Percentiles rank a stretch among this genome's conserved stretches.
phyloP scores from a whole-genome alignment of 1,284 basidiomycete species.

The Rhizopogon parksii region DNA sequence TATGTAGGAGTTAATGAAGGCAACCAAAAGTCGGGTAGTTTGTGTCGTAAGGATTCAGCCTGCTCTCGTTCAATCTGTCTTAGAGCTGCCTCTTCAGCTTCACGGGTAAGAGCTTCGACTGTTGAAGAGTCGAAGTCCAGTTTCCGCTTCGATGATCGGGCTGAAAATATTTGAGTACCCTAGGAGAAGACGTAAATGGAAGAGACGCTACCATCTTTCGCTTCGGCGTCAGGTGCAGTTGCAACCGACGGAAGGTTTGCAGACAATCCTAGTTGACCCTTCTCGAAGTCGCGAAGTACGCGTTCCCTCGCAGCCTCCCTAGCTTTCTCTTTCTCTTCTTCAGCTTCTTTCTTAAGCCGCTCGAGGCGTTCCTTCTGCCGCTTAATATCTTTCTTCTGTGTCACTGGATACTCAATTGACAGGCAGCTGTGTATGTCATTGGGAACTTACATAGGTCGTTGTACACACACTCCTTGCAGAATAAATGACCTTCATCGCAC shows the following conservation, averaged over 20 bases:
- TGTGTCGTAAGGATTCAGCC: slow-evolving; percentile 73
- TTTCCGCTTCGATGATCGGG: slow-evolving; percentile 61
- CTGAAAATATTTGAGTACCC: slow-evolving; percentile 24
- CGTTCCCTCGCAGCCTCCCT: slow-evolving; percentile 73
- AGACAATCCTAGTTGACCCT: slow-evolving; percentile 64
- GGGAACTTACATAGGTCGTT: slow-evolving; percentile 55
- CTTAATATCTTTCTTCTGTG: slow-evolving; percentile 89
- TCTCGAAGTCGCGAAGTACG: slow-evolving; percentile 82
- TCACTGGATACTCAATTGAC: slow-evolving; percentile 40
- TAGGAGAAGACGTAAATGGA: not conserved
- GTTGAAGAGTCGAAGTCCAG: slow-evolving; percentile 69
- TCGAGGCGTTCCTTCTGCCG: slow-evolving; percentile 74
- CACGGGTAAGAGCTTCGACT: slow-evolving; percentile 63
- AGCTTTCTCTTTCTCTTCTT: slow-evolving; percentile 61
- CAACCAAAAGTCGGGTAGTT: slow-evolving; percentile 93
- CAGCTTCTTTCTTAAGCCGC: slow-evolving; percentile 65
- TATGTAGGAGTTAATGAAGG: slow-evolving; percentile 83
- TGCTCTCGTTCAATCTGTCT: slow-evolving; percentile 79
- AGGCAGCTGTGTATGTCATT: not conserved
- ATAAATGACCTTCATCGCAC: slow-evolving; percentile 81
- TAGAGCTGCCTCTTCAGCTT: slow-evolving; percentile 82
- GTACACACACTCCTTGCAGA: slow-evolving; percentile 85
- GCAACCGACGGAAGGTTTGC: slow-evolving; percentile 28
- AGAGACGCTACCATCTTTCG: slow-evolving; percentile 31
- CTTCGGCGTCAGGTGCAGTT: slow-evolving; percentile 32